phyloP scores from a whole-genome alignment of 2,329 filamentous ascomycete genomes.

The Beauveria rudraprayagi region DNA sequence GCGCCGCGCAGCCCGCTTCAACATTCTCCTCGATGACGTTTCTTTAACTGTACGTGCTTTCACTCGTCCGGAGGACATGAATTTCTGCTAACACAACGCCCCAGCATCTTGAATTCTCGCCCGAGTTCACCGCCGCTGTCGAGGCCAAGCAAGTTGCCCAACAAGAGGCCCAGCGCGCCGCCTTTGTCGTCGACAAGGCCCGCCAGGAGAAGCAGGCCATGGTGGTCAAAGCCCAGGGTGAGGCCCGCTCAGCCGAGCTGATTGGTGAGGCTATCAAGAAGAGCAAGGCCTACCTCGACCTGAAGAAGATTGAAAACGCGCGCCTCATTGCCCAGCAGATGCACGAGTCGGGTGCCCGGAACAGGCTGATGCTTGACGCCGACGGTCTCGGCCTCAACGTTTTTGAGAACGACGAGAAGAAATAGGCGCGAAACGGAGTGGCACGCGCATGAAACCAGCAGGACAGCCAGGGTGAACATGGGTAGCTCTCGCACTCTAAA shows the following conservation, averaged over 20 bases:
- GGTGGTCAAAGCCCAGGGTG: constrained; percentile 97
- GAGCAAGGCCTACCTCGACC: constrained; percentile 90
- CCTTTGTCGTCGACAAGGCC: constrained; percentile 97
- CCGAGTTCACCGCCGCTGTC: constrained; percentile 65
- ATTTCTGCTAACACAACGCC: constrained; percentile 17
- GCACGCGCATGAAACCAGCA: background rate
- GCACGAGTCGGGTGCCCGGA: constrained; percentile 77
- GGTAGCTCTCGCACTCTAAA: background rate
- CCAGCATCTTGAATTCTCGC: constrained; percentile 64
- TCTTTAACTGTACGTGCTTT: constrained; percentile 69
- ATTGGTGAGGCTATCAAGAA: constrained; percentile 99
- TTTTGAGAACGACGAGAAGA: constrained; percentile 45
- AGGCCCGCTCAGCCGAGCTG: constrained; percentile 92
- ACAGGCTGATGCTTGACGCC: constrained; percentile 89
- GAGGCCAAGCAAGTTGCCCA: constrained; percentile 69
- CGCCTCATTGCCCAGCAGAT: constrained; percentile 79
- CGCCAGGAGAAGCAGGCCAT: constrained; percentile 99
- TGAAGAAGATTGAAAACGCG: constrained; percentile 97
- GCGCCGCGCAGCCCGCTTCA: constrained; percentile 86
- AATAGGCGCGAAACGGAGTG: constrained; percentile 24
- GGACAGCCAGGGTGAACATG: background rate
- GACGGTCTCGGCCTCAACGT: constrained; percentile 90
- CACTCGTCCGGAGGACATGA: no score
- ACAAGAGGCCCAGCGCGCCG: constrained; percentile 94
- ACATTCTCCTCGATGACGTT: constrained; percentile 95